A percentile compares a stretch with the other conserved stretches of the same genome.
These are phyloP conservation scores for Theileria sp. DNA, from an alignment of 169 alveolate genomes.

Conservation along the genomic window DNA sequence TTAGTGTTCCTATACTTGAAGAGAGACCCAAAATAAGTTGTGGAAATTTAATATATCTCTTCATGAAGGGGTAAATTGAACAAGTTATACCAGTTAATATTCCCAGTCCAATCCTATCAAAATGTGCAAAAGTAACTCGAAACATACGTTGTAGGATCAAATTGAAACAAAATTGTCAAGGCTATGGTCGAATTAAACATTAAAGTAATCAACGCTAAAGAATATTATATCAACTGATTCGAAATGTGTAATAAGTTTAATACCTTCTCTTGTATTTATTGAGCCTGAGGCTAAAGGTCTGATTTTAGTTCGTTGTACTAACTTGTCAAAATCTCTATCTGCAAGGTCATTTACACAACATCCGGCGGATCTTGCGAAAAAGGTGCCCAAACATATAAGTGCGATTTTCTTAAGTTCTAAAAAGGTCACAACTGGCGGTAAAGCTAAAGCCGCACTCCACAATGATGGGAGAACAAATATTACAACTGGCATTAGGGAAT, in stretches of 20 bases:
- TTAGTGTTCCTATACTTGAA: conserved; percentile 87
- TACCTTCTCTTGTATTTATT: conserved; percentile 74
- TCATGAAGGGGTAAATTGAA: conserved; percentile 86
- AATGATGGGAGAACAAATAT: conserved; percentile 53
- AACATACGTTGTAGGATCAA: conserved; percentile 43
- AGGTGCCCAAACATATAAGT: conserved; percentile 63
- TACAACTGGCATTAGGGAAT: conserved; percentile 43
- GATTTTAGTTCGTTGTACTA: conserved; percentile 89
- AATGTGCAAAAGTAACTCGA: background rate
- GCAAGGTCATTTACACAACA: conserved; percentile 82
- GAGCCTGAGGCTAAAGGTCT: conserved; percentile 93
- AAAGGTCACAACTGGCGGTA: conserved; percentile 33
- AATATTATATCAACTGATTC: conserved; percentile 6
- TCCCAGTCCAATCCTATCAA: conserved; percentile 53
- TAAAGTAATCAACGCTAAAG: conserved; percentile 40
- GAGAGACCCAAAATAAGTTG: conserved; percentile 88
- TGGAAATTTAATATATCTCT: conserved; percentile 87
- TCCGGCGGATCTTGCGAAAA: conserved; percentile 69
- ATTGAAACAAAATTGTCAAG: conserved; percentile 44
- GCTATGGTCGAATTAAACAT: conserved; percentile 40
- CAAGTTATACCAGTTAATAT: conserved; percentile 77
- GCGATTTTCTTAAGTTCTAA: conserved; percentile 54
- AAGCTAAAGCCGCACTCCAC: conserved; percentile 61
- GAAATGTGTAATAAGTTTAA: conserved; percentile 17
- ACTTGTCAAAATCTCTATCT: conserved; percentile 73